phyloP scores from a whole-genome alignment of 306 rosid species.

The Gynostemma pentaphyllum region DNA sequence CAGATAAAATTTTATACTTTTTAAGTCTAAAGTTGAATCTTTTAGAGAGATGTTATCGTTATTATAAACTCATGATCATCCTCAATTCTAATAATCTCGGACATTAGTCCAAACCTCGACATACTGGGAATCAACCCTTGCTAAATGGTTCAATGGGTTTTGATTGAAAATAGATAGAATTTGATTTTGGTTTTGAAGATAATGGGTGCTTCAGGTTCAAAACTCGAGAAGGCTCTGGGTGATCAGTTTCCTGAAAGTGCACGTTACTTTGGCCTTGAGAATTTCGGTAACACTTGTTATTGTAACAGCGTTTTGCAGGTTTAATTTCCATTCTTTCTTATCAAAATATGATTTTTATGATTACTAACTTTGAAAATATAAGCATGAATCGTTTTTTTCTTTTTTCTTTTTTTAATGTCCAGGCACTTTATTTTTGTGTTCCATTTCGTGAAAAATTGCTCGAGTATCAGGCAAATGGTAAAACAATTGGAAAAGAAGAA shows the following conservation, averaged over 20 bases:
- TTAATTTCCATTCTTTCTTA: not conserved
- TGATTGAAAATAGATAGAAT: too few relatives aligned
- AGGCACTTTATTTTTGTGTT: constrained; percentile 98
- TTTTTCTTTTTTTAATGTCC: not conserved
- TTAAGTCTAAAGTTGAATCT: too few relatives aligned
- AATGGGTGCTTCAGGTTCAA: constrained; percentile 98
- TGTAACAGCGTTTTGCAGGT: constrained; percentile 99
- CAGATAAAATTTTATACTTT: too few relatives aligned
- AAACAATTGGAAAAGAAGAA: constrained; percentile 54
- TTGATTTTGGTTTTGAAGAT: too few relatives aligned
- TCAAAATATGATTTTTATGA: too few relatives aligned
- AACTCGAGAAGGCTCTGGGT: constrained; percentile 98
- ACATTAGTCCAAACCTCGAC: too few relatives aligned
- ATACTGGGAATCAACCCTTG: too few relatives aligned
- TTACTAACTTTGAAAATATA: too few relatives aligned
- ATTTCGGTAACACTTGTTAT: constrained; percentile 96
- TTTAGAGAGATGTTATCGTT: too few relatives aligned
- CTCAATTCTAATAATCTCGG: too few relatives aligned
- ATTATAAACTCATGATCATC: too few relatives aligned
- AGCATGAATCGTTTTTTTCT: not conserved
- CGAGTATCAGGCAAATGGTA: constrained; percentile 70
- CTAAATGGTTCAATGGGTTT: too few relatives aligned
- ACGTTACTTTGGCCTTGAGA: constrained; percentile 92
- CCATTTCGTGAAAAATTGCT: constrained; percentile 94
- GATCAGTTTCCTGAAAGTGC: constrained; percentile 99